Evolutionary conservation across 2,329 filamentous ascomycete species (phyloP), one percentile per base, ranked within the genome.

Genomic region (Colletotrichum nymphaeae): DNA sequence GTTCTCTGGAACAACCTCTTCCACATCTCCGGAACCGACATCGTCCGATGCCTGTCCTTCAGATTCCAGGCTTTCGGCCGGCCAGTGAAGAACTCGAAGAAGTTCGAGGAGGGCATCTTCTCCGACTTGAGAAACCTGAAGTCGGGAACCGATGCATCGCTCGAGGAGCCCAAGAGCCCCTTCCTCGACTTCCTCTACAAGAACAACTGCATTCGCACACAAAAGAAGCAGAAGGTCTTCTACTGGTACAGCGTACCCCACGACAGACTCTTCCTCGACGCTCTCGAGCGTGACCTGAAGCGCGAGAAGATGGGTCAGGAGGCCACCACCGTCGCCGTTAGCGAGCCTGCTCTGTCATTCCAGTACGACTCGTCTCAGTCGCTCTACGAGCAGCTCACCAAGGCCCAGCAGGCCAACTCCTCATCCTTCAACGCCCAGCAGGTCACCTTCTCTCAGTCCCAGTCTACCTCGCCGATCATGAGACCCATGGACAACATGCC

Each of bases 171-270:
- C 69, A 99, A 99, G 89, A 98, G 96, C 86, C 93, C 94, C 1
- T 99, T 99, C 86, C 90, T 99, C 75, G 97, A 99, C 85, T 99
- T 98, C 83, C 89, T 99, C 57, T 99, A 99, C 91, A 99, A 99
- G 90, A 99, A 99, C 90, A 99, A 99, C 88, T 99, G 97, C 89
- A 99, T 99, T 79, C 93, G 97, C 78, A 99, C 97, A 49, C 97
- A 99, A 85, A 99, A 99, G 92, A 99, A 99, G 90, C 97, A 99
- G 82, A 99, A 99, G 88, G 97, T 99, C 77, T 99, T 99, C 81
- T 99, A 98, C 87, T 99, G 97, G 97, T 99, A 98, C 86, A 98
- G 95, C 86, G 97, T 99, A 60, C 97, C 97, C 1, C 97, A 99
- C 83, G 97, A 99, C 85, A 92, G 97, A 67, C 91, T 99, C 64